These are phyloP conservation scores for Trichoderma endophyticum DNA, from an alignment of 2,329 filamentous ascomycete genomes.

Conservation along the genomic window DNA sequence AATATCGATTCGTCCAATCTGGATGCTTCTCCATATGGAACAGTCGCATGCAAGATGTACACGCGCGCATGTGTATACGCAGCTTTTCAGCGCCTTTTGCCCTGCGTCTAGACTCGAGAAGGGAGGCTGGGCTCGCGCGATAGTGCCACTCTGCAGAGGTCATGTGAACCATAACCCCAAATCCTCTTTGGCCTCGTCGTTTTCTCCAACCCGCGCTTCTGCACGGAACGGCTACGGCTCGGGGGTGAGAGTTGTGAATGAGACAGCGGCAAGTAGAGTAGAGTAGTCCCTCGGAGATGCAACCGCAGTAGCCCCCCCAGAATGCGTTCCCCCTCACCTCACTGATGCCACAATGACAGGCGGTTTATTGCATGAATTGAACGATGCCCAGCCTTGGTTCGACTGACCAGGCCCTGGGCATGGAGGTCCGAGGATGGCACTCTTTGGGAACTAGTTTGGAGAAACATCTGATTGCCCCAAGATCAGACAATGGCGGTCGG, in stretches of 20 bases:
- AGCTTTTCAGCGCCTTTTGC: not conserved
- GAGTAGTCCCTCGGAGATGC: not conserved
- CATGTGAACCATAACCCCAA: not conserved
- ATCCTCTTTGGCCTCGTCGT: not conserved
- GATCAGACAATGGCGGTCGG: not conserved
- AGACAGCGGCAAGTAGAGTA: not conserved
- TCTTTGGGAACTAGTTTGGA: not conserved
- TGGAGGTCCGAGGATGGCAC: not conserved
- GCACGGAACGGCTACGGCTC: not conserved
- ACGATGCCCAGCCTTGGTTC: not conserved
- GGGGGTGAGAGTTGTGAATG: not conserved
- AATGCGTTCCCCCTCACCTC: not conserved
- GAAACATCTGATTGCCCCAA: not conserved
- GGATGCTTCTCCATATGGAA: not conserved
- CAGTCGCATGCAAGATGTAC: not conserved
- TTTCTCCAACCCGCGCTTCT: not conserved
- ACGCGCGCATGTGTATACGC: not conserved
- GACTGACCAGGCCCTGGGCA: not conserved
- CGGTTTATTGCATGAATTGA: not conserved
- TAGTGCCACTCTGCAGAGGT: not conserved
- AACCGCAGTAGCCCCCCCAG: not conserved
- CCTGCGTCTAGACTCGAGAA: not conserved
- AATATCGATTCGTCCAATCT: not conserved
- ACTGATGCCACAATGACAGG: not conserved
- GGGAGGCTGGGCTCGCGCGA: not conserved